A percentile compares a stretch with the other conserved stretches of the same genome.
Conservation (phyloP, 495 filamentous ascomycete genomes). For the Aspergillus baeticus region DNA sequence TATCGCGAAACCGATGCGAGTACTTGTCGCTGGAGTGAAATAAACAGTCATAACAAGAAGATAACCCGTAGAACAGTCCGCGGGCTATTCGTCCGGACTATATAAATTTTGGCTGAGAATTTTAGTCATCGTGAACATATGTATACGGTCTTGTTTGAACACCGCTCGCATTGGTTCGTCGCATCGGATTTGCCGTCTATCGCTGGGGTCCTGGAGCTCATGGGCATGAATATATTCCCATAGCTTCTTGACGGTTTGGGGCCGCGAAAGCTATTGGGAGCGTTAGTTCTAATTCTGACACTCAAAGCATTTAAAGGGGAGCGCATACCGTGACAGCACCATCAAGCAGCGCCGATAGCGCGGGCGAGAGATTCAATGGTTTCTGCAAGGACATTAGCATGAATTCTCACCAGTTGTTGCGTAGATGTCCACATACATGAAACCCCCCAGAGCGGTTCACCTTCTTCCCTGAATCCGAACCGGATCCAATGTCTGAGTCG, state of each 20-base stretch:
- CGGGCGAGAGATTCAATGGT: constrained; percentile 62
- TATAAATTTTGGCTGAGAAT: constrained; percentile 69
- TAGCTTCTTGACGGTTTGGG: constrained; percentile 91
- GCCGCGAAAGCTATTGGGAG: constrained; percentile 70
- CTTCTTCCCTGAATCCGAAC: constrained; percentile 60
- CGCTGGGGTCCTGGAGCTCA: constrained; percentile 83
- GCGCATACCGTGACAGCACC: constrained; percentile 58
- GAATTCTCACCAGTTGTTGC: background rate
- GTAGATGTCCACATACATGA: constrained; percentile 50
- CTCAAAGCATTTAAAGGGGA: background rate
- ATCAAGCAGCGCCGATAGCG: constrained; percentile 62
- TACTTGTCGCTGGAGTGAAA: constrained; percentile 1
- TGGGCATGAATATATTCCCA: constrained; percentile 91
- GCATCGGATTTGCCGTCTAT: constrained; percentile 88
- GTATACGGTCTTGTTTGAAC: constrained; percentile 85
- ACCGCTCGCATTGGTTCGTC: constrained; percentile 87
- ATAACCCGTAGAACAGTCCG: background rate
- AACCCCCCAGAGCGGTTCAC: constrained; percentile 67
- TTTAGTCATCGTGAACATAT: constrained; percentile 99
- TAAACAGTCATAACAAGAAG: background rate
- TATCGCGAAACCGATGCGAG: background rate
- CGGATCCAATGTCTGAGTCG: constrained; percentile 70
- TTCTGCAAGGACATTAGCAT: constrained; percentile 45
- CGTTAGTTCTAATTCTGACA: background rate
- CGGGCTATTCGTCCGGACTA: constrained; percentile 56